These are phyloP conservation scores for Hortiboletus campestris DNA, from an alignment of 768 basidiomycete genomes.

Conservation along the genomic window DNA sequence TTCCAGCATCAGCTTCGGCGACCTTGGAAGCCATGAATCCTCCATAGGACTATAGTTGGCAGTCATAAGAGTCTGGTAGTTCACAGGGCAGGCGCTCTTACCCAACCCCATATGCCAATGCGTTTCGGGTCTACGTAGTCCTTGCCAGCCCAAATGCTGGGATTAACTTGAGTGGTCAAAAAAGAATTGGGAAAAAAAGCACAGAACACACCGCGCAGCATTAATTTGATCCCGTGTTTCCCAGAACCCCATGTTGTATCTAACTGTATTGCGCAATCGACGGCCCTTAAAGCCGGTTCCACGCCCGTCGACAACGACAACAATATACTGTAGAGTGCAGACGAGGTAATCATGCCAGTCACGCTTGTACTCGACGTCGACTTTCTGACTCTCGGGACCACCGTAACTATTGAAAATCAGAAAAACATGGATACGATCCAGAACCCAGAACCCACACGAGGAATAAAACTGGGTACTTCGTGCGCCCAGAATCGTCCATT, in stretches of 20 bases:
- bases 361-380: constrained; percentile 60
- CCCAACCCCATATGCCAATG: constrained; percentile 99
- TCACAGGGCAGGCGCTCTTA: constrained; percentile 37
- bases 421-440: not conserved
- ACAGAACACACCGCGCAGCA: constrained; percentile 64
- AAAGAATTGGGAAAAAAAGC: constrained; percentile 2
- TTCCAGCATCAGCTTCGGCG: constrained; percentile 83
- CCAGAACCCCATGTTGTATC: constrained; percentile 82
- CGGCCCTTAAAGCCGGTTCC: constrained; percentile 94
- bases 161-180: not conserved
- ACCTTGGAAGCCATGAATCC: constrained; percentile 96
- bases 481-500: constrained; percentile 94
- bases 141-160: constrained; percentile 79
- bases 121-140: constrained; percentile 84
- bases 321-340: constrained; percentile 75
- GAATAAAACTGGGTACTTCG: constrained; percentile 94
- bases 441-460: constrained; percentile 51
- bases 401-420: constrained; percentile 62
- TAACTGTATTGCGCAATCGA: constrained; percentile 80
- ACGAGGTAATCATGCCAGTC: constrained; percentile 91
- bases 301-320: constrained; percentile 88
- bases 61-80: not conserved
- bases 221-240: constrained; percentile 90
- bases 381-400: constrained; percentile 83
- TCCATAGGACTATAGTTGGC: constrained; percentile 72